Base-by-base conservation (phyloP, 2,329 filamentous ascomycete genomes). In the Volutella citrinella region DNA sequence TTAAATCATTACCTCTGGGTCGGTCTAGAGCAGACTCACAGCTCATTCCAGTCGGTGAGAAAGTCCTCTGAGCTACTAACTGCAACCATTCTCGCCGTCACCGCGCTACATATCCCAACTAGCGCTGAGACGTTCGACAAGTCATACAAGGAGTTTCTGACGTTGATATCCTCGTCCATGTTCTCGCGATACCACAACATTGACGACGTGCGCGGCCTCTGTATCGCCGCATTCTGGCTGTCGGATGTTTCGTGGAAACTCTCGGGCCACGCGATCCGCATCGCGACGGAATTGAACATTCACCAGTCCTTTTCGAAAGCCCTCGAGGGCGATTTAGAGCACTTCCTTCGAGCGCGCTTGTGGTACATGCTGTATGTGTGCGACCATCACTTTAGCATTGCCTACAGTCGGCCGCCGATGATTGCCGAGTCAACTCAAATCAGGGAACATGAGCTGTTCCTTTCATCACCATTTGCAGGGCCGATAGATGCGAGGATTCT, bases 151-250 rank as follows among this genome's bases (percentile, higher is more conserved):
- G 75, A 78, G 40, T 79, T 80, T 43, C 67, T 76, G 2, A 62
- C 68, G 1, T 61, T 80, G 10, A 71, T 80, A 25, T 72, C 74
- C 2, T 68, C 61, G 11, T 76, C 74, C 33, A 76, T 78, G 54
- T 73, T 81, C 43, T 72, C 74, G 12, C 66, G 74, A 15, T 71
- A 76, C 19, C 72, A 79, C 36, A 72, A 69, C 16, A 56, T 76
- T 13, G 76, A 82, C 38, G 73, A 75, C 38, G 68, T 82, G 14
- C 70, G 77, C 4, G 78, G 69, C 2, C 66, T 82, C 7, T 79
- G 74, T 41, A 73, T 82, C 14, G 78, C 72, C 2, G 74, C 78
- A 2, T 82, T 82, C 47, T 82, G 77, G 77, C 60, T 82, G 4
- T 74, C 74, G 4, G 76, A 82, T 5, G 59, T 78, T 3, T 76